phyloP scores from a whole-genome alignment of 2,329 filamentous ascomycete genomes.

The Penicillium verrucosum region DNA sequence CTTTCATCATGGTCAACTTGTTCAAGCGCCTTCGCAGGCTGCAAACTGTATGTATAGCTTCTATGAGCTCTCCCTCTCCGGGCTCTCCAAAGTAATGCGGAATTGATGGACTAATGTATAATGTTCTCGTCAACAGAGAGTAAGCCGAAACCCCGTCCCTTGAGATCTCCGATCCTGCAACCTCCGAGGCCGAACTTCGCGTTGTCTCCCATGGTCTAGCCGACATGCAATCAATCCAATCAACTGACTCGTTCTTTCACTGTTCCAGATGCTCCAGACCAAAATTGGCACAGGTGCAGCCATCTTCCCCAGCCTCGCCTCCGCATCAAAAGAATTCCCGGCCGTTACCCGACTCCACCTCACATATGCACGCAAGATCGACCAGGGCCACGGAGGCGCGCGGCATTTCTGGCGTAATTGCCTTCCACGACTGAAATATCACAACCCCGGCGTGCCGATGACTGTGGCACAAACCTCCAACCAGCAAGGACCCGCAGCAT shows the following conservation, averaged over 20 bases:
- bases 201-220: not conserved
- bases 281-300: conserved; percentile 80
- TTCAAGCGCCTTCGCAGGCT: conserved; percentile 70
- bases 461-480: conserved; percentile 67
- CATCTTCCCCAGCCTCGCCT: conserved; percentile 58
- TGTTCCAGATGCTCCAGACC: conserved; percentile 65
- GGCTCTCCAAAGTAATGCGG: not conserved
- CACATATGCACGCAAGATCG: conserved; percentile 44
- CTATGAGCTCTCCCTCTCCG: not conserved
- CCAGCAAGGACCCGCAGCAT: conserved; percentile 42
- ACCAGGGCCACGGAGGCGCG: conserved; percentile 39
- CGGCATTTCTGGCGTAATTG: conserved; percentile 87
- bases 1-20: conserved; percentile 46
- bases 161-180: conserved; percentile 3
- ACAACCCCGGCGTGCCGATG: conserved; percentile 85
- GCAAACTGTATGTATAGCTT: conserved; percentile 58
- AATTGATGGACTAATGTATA: conserved; percentile 14
- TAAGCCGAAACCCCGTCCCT: conserved; percentile 20
- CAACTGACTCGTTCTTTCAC: not conserved
- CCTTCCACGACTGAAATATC: conserved; percentile 85
- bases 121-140: conserved; percentile 26
- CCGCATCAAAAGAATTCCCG: conserved; percentile 34
- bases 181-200: not conserved
- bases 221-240: not conserved
- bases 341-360: conserved; percentile 44